Evolutionary conservation across 371 early-diverging fungal species (phyloP).

Genomic region (Vairimorpha apis): DNA sequence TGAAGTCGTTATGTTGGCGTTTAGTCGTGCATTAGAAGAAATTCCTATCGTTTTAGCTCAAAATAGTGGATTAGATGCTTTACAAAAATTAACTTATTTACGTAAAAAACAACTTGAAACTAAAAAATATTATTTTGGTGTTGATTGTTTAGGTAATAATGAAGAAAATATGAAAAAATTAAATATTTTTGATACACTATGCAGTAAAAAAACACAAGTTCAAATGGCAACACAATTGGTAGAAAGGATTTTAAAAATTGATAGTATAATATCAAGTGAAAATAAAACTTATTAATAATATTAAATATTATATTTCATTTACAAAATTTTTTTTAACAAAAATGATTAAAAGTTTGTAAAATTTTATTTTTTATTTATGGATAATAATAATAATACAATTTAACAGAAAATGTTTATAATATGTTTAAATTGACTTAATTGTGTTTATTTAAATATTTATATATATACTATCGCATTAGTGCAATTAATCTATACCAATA

Average conservation of each 20-base stretch:
- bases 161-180: conserved; percentile 90
- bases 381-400: no score
- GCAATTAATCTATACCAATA: no score
- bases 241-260: conserved; percentile 76
- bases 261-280: conserved; percentile 63
- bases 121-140: conserved; percentile 75
- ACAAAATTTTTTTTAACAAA: no score
- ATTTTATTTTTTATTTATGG: no score
- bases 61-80: conserved; percentile 85
- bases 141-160: conserved; percentile 81
- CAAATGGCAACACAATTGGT: conserved; percentile 94
- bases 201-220: conserved; percentile 94
- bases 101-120: conserved; percentile 81
- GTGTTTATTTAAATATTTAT: no score
- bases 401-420: no score
- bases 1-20: conserved; percentile 65
- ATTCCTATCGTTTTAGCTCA: conserved; percentile 89
- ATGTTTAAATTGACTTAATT: no score
- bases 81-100: conserved; percentile 81
- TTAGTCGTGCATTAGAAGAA: conserved; percentile 86
- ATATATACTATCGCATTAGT: no score
- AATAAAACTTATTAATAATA: no score
- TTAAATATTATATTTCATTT: no score
- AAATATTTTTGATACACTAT: conserved; percentile 90
- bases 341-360: no score